Evolutionary conservation across 1,139 yeast genomes (phyloP), one percentile per base, ranked within the genome.

Genomic region (Pichia sp.): DNA sequence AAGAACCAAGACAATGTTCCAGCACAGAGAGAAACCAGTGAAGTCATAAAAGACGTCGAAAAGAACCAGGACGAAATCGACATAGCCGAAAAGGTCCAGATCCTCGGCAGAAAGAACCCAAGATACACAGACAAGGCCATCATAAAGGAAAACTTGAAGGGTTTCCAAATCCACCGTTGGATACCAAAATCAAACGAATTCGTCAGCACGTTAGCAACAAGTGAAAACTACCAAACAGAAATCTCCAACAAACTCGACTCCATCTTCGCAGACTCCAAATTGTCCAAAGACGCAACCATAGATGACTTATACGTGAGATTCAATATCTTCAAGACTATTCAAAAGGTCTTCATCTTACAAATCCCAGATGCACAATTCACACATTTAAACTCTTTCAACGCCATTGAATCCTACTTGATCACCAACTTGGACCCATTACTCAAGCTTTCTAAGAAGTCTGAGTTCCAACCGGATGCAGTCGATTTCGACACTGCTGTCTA

Each of bases 391-490:
- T 70, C 74, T 14, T 76, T 81, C 20, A 59, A 61, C 3, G 71
- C 68, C 22, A 71, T 87, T 44, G 69, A 70, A 50, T 54, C 64
- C 0, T 79, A 76, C 53, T 72, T 81, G 47, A 57, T 65, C 28
- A 56, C 63, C 10, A 66, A 74, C 40, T 71, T 85, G 10, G 68
- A 76, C 30, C 77, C 78, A 32, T 67, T 70, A 14, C 67, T 63
- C 44, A 44, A 47, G 34, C 35, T 28, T 11, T 67, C 76, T 56
- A 78, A 72, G 67, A 46, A 52, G 39, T 76, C 76, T 57, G 95
- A 85, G 65, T 75, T 83, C 60, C 79, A 81, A 62, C 94, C 96
- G 22, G 79, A 85, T 54, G 93, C 89, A 37, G 78, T 89, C 45
- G 79, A 85, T 65, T 69, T 88, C 56, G 74, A 79, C 52, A 66